Conservation (phyloP, 2,329 filamentous ascomycete species). For the Teratosphaeria destructans region DNA sequence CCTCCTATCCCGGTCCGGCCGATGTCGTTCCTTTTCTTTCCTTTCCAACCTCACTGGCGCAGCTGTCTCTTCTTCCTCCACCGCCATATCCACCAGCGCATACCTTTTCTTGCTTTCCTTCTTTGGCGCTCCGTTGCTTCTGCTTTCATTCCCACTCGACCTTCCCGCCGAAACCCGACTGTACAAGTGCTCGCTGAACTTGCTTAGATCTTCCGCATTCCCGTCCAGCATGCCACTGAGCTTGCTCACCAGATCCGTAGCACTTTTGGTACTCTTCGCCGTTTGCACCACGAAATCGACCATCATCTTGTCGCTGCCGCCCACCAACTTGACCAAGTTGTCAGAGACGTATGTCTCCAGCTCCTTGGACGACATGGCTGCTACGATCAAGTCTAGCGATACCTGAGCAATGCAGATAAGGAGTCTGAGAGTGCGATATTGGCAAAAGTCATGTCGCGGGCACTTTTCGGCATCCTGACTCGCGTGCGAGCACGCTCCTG, state of each 20-base stretch:
- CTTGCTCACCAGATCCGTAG: constrained; percentile 39
- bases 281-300: constrained; percentile 49
- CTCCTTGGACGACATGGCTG: constrained; percentile 8
- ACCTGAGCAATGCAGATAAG: too few species aligned
- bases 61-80: constrained; percentile 28
- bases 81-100: constrained; percentile 44
- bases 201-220: constrained; percentile 32
- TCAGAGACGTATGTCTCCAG: constrained; percentile 34
- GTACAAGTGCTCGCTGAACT: constrained; percentile 40
- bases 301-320: constrained; percentile 45
- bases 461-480: background rate
- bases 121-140: constrained; percentile 11
- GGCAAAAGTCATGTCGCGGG: background rate
- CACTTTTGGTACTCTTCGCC: constrained; percentile 40
- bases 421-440: background rate
- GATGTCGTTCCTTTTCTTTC: constrained; percentile 25
- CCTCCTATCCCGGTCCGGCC: constrained; percentile 28
- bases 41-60: constrained; percentile 11
- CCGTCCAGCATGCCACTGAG: constrained; percentile 43
- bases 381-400: too few species aligned
- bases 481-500: background rate
- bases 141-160: constrained; percentile 14
- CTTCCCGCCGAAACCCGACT: constrained; percentile 19
- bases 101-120: constrained; percentile 39
- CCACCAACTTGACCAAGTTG: constrained; percentile 42